Percentiles rank a stretch among this genome's conserved stretches.
Evolutionary conservation across 768 basidiomycete species (phyloP).

Genomic region (Tylopilus intermedius): DNA sequence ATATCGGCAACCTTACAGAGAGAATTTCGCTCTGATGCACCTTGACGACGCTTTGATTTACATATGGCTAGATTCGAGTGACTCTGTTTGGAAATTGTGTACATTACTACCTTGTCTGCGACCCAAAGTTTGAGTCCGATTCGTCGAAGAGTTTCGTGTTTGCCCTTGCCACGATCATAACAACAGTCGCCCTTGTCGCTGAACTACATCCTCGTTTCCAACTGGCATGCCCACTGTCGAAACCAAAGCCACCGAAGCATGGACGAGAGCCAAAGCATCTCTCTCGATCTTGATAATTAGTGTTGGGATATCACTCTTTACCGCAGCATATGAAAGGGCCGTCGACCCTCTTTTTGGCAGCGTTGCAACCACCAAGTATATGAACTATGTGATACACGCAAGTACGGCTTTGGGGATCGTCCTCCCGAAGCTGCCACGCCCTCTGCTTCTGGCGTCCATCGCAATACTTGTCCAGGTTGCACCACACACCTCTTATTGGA

Average conservation of each 20-base stretch:
- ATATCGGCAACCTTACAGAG: constrained; percentile 50
- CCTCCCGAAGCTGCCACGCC: constrained; percentile 26
- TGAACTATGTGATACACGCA: constrained; percentile 39
- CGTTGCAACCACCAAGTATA: constrained; percentile 46
- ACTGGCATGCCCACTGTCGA: not conserved
- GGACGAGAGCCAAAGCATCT: constrained; percentile 13
- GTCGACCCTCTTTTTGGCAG: constrained; percentile 68
- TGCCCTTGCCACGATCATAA: not conserved
- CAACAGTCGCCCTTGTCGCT: not conserved
- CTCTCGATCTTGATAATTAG: constrained; percentile 28
- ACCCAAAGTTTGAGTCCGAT: not conserved
- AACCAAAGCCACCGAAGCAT: constrained; percentile 1
- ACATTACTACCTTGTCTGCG: too few relatives aligned
- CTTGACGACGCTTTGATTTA: not conserved
- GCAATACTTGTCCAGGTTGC: constrained; percentile 41
- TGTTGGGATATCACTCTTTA: constrained; percentile 47
- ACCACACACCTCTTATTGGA: constrained; percentile 66
- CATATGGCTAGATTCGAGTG: too few relatives aligned
- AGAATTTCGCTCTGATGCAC: constrained; percentile 17
- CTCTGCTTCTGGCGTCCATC: constrained; percentile 28
- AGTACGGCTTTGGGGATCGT: constrained; percentile 33
- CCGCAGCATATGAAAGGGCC: constrained; percentile 58
- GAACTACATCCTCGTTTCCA: not conserved
- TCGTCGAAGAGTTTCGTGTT: not conserved
- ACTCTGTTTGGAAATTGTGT: not conserved